Evolutionary conservation across 2,329 filamentous ascomycete genomes (phyloP).

Genomic region (Aurifilum marmelostoma): DNA sequence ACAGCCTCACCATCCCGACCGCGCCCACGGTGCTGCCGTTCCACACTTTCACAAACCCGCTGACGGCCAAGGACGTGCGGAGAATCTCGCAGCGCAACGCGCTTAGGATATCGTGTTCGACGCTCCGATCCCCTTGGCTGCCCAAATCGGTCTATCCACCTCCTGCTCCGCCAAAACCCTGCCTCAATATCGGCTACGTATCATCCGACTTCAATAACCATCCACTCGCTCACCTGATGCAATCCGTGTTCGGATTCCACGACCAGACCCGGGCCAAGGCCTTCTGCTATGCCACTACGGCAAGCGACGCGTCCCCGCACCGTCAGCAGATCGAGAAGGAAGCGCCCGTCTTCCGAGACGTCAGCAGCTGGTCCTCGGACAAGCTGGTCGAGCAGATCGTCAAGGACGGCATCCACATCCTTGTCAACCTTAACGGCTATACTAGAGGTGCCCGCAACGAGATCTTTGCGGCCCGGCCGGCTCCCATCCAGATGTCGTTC

Average conservation of each 20-base stretch:
- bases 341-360: conserved; percentile 88
- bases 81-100: conserved; percentile 95
- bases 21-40: conserved; percentile 96
- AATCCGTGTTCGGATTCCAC: conserved; percentile 96
- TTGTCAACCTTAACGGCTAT: conserved; percentile 98
- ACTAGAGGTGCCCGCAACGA: conserved; percentile 96
- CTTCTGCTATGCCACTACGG: conserved; percentile 93
- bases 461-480: conserved; percentile 91
- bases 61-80: conserved; percentile 89
- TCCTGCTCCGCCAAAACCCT: conserved; percentile 77
- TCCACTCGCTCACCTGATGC: conserved; percentile 95
- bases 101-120: conserved; percentile 88
- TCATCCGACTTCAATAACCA: conserved; percentile 99
- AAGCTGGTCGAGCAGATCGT: conserved; percentile 84
- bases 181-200: conserved; percentile 91
- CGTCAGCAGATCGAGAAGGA: conserved; percentile 92
- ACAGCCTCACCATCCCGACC: conserved; percentile 74
- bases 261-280: conserved; percentile 74
- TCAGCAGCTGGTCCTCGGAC: conserved; percentile 84
- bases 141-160: conserved; percentile 81
- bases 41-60: conserved; percentile 94
- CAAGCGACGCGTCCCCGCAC: conserved; percentile 86
- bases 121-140: conserved; percentile 85
- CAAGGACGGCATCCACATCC: conserved; percentile 85
- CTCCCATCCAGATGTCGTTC: conserved; percentile 98